Evolutionary conservation across 257 asterid species (phyloP), one percentile per base, ranked within the genome.

Genomic region (Cinchona pubescens): DNA sequence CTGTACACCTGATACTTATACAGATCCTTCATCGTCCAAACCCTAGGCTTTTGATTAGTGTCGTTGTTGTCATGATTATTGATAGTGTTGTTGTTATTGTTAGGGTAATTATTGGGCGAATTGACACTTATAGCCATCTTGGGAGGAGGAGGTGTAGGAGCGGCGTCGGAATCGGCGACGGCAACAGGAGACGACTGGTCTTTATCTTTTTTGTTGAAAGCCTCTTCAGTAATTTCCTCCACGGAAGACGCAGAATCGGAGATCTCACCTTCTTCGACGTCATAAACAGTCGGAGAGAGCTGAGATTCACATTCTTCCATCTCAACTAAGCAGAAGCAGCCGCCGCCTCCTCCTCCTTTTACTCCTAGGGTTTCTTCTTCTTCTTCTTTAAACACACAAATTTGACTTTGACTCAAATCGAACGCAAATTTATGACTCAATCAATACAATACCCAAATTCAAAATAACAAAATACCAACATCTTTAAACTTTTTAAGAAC

Each of bases 261-360:
- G 89, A 88, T 91, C 91, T 94, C 97, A 30, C 97, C 97, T 77
- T 94, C 99, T 86, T 92, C 96, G 51, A 86, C 97, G 58, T 91
- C 97, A 30, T 73, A 84, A 79, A 82, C 82, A 70, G 76, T 68
- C 46, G 76, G 74, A 37, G 81, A 76, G 75, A 76, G 74, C 63
- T 73, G 68, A 35, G 76, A 35, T 69, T 80, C 75, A 82, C 87
- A 88, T 79, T 89, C 91, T 72, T 78, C 86, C 83, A 85, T 91
- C 94, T 88, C 86, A 19, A 68, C 69, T 59, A 78, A 51, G 59
- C 34, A 42, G 11, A 15, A 46, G 19, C 14, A 12, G 9, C 27
- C 12, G 9, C 42, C n/a, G n/a, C n/a, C n/a, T n/a, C n/a, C n/a
- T n/a, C n/a, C n/a, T n/a, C n/a, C n/a, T n/a, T n/a, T n/a, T n/a